Evolutionary conservation across 371 early-diverging fungal species (phyloP), one percentile per base, ranked within the genome.

Genomic region (Apophysomyces sp.): DNA sequence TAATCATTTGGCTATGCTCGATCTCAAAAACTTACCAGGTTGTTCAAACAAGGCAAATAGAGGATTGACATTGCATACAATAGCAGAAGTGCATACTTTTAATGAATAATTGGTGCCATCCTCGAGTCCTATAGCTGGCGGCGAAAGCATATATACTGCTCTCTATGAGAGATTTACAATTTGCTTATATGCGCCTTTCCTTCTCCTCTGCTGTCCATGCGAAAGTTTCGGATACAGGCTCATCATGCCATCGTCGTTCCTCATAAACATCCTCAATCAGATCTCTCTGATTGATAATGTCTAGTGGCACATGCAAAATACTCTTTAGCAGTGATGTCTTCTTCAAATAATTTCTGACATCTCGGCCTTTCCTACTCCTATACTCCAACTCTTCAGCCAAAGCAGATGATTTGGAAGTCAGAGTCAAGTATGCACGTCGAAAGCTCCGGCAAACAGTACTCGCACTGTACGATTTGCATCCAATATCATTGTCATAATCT

Each of bases 401-500:
- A 8, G 29, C 40, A 34, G 64, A 67, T 28, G 57, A 58, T 28
- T 62, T 66, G 7, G 39, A 21, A 0, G 65, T 67, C 62, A 71
- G 40, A 3, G 66, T 32, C 9, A 66, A 13, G 28, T 74, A 77
- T 4, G 74, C 74, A 8, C 32, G 55, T 30, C 58, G 52, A 32
- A 78, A 78, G 0, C 55, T 57, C 51, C 55, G 57, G 2, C 56
- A 21, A 2, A 70, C 66, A 1, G 2, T 15, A 0, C 21, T 8
- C 3, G 74, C 64, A 30, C 71, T 69, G 61, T 66, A 76, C 16
- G 79, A 78, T 55, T 78, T 78, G 44, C 52, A 39, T 3, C 79
- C 79, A 57, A 90, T 79, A 55, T 91, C 89, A 56, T 91, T 91
- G 4, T 60, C 52, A 2, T 58, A 21, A 49, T 90, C 88, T 52